A percentile compares a stretch with the other conserved stretches of the same genome.
These are phyloP conservation scores for Sarocladium kiliense DNA, from an alignment of 2,329 filamentous ascomycete species.

Conservation along the genomic window DNA sequence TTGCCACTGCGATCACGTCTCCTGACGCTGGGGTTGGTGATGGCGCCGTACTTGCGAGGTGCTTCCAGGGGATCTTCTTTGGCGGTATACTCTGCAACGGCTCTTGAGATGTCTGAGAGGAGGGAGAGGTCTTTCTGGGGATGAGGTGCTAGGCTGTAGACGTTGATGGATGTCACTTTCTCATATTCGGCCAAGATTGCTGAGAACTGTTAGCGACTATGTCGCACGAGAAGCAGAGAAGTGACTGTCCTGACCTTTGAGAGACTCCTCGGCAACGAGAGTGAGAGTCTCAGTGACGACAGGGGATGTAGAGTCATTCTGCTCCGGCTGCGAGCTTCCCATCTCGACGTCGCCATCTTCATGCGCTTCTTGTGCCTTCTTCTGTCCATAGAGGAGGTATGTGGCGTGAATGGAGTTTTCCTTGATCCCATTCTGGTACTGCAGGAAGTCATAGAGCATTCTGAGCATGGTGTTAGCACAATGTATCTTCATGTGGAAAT, in stretches of 20 bases:
- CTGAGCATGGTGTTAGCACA: constrained; percentile 71
- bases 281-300: constrained; percentile 55
- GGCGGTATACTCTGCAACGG: constrained; percentile 50
- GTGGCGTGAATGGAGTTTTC: constrained; percentile 78
- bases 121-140: constrained; percentile 60
- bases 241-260: constrained; percentile 50
- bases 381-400: constrained; percentile 78
- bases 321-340: constrained; percentile 58
- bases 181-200: constrained; percentile 64
- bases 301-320: constrained; percentile 38
- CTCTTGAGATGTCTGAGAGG: constrained; percentile 63
- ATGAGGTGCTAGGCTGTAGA: constrained; percentile 78
- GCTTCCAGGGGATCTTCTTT: constrained; percentile 55
- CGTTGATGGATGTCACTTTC: constrained; percentile 70
- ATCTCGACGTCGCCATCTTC: constrained; percentile 65
- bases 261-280: constrained; percentile 65
- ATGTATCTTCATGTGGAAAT: constrained; percentile 47
- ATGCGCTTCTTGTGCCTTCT: constrained; percentile 32
- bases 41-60: constrained; percentile 64
- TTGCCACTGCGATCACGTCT: constrained; percentile 37
- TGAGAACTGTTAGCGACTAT: constrained; percentile 26
- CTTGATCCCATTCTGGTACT: constrained; percentile 68
- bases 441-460: constrained; percentile 82
- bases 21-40: constrained; percentile 65
- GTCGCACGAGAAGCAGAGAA: background rate